These are phyloP conservation scores for Zoysia matrella DNA, from an alignment of 202 grass and related monocot species.

Conservation along the genomic window DNA sequence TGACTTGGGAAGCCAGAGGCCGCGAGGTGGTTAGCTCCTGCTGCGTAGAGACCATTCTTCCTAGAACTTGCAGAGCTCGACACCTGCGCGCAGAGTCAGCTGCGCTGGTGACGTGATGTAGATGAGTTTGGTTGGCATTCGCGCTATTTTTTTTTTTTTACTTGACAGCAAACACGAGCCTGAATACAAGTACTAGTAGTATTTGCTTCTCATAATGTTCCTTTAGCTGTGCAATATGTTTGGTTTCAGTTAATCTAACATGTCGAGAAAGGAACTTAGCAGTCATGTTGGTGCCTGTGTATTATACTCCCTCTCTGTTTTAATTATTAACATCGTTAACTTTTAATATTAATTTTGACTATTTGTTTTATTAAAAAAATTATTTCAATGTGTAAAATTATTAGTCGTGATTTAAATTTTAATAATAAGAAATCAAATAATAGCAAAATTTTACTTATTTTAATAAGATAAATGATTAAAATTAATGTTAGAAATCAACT, in stretches of 20 bases:
- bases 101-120: not conserved
- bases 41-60: not conserved
- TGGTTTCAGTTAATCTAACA: not conserved
- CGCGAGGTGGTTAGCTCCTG: not conserved
- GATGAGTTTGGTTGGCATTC: not conserved
- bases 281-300: not conserved
- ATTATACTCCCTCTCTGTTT: too few relatives aligned
- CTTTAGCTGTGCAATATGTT: too few relatives aligned
- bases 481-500: too few relatives aligned
- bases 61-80: not conserved
- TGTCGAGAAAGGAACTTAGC: not conserved
- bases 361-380: too few relatives aligned
- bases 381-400: too few relatives aligned
- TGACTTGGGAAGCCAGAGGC: not conserved
- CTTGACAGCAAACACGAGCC: not conserved
- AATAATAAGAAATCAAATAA: too few relatives aligned
- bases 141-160: not conserved
- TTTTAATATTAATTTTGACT: too few relatives aligned
- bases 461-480: too few relatives aligned
- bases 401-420: too few relatives aligned
- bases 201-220: not conserved
- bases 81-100: not conserved
- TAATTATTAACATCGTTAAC: too few relatives aligned
- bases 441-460: too few relatives aligned
- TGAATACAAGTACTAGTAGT: not conserved